Percentiles rank a stretch among this genome's conserved stretches.
These are phyloP conservation scores for Termitomyces sp. DNA, from an alignment of 768 basidiomycete genomes.

Conservation along the genomic window DNA sequence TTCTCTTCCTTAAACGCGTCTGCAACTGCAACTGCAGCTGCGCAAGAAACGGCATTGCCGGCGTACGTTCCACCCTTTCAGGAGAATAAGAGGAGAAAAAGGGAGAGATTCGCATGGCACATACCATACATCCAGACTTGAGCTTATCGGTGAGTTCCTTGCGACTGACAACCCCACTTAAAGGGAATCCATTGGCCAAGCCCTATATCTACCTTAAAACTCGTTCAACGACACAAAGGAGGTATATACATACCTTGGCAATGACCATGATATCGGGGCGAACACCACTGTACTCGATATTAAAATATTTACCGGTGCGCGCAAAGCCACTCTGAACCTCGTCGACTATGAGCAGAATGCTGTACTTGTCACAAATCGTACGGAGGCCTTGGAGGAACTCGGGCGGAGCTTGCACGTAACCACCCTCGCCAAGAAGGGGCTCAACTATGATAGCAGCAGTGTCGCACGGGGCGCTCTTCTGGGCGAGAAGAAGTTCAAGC, in stretches of 20 bases:
- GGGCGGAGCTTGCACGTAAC: constrained; percentile 85
- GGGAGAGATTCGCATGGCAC: constrained; percentile 9
- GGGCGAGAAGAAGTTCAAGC: constrained; percentile 69
- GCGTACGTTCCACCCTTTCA: constrained; percentile 83
- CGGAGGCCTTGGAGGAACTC: constrained; percentile 80
- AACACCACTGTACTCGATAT: constrained; percentile 81
- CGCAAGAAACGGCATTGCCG: constrained; percentile 90
- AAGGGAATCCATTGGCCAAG: constrained; percentile 89
- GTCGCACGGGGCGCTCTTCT: constrained; percentile 80
- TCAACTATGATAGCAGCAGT: constrained; percentile 94
- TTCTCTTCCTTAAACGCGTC: constrained; percentile 81
- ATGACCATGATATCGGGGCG: constrained; percentile 85
- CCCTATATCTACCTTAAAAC: constrained; percentile 42
- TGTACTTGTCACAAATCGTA: constrained; percentile 82
- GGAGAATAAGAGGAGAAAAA: not conserved
- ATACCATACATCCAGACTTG: constrained; percentile 75
- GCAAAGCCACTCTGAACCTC: constrained; percentile 92
- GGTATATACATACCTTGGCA: constrained; percentile 65
- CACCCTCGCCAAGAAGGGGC: constrained; percentile 93
- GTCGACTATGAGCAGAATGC: constrained; percentile 80
- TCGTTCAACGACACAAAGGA: not conserved
- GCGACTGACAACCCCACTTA: constrained; percentile 80
- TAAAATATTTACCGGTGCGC: constrained; percentile 79
- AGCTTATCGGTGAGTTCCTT: constrained; percentile 81
- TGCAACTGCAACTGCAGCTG: constrained; percentile 81